phyloP scores from a whole-genome alignment of 1,139 yeast species.

The Sugiyamaella japonica region DNA sequence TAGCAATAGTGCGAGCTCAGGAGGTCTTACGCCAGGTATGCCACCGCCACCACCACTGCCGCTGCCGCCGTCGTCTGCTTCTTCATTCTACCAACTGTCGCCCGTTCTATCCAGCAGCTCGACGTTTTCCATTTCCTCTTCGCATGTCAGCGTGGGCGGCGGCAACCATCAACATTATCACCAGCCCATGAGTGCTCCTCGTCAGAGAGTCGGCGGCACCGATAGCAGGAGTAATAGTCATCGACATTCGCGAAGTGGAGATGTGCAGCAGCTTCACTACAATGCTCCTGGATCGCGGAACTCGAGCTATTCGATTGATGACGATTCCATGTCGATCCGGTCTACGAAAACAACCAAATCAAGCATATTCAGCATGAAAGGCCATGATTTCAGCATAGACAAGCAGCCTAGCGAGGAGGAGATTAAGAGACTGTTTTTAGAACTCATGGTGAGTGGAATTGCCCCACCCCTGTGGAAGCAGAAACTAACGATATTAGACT shows the following conservation, averaged over 20 bases:
- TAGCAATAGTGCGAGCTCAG: background rate
- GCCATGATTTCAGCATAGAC: slow-evolving; percentile 28
- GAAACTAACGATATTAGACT: background rate
- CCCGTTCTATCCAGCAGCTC: slow-evolving; percentile 13
- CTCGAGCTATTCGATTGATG: slow-evolving; percentile 19
- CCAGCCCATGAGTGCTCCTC: slow-evolving; percentile 9
- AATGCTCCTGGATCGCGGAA: slow-evolving; percentile 9
- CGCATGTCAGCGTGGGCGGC: background rate
- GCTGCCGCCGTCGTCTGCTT: background rate
- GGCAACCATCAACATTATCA: background rate
- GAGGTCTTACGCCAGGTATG: background rate
- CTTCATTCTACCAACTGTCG: slow-evolving; percentile 8
- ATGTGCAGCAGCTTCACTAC: slow-evolving; percentile 3
- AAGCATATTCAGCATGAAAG: slow-evolving; percentile 21
- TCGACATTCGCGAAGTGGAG: slow-evolving; percentile 13
- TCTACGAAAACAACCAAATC: slow-evolving; percentile 25
- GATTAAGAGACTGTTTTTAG: slow-evolving; percentile 42
- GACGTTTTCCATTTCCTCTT: slow-evolving; percentile 3
- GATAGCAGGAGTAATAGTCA: background rate
- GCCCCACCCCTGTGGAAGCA: background rate
- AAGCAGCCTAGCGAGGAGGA: slow-evolving; percentile 37
- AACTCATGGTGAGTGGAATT: slow-evolving; percentile 52
- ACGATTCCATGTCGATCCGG: slow-evolving; percentile 25
- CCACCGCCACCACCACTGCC: background rate
- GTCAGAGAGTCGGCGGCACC: background rate